Evolutionary conservation across 192 early-diverging fungal genomes (phyloP), one percentile per base, ranked within the genome.

Genomic region (Chytriomyces sp.): DNA sequence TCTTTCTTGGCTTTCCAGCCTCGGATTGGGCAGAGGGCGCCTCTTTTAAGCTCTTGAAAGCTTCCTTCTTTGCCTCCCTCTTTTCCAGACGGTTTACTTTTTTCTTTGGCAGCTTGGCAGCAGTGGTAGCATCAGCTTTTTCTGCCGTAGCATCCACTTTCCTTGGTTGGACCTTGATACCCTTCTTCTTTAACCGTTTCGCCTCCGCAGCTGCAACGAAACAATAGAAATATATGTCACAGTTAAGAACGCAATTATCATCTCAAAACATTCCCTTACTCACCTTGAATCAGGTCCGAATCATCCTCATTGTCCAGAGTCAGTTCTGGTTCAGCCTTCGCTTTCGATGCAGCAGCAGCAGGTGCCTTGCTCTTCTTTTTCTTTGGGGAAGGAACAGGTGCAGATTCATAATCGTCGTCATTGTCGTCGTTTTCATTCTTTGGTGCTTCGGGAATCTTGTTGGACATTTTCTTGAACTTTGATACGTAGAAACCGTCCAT

Each of bases 401-500:
- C 78, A 7, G 16, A 10, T 67, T 46, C 62, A 45, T 75, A 26
- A 20, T 16, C 44, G 43, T 46, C 70, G 20, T 50, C 47, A 26
- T 79, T 61, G n/a, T 47, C 66, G 13, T 50, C 71, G 10, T 23
- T 59, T 3, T 79, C 67, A 45, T 48, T 43, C 45, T 76, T 72
- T 46, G 72, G 67, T 0, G 68, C 45, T 77, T 80, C 75, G 20
- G 79, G 81, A 75, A 91, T 90, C 84, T 94, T 95, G 86, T 97
- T 98, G 61, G 92, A 93, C 8, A 92, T 81, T 84, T 99, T 98
- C 80, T 97, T 93, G 82, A 99, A 91, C 77, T 99, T 99, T 60
- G 97, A 94, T 11, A 99, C 96, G 85, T 89, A 99, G 91, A 99
- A 99, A 48, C 97, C 97, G 81, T 99, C 97, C 97, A 99, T 98